These are phyloP conservation scores for Alisma plantagoaquatica DNA, from an alignment of 106 monocot genomes.

Conservation along the genomic window DNA sequence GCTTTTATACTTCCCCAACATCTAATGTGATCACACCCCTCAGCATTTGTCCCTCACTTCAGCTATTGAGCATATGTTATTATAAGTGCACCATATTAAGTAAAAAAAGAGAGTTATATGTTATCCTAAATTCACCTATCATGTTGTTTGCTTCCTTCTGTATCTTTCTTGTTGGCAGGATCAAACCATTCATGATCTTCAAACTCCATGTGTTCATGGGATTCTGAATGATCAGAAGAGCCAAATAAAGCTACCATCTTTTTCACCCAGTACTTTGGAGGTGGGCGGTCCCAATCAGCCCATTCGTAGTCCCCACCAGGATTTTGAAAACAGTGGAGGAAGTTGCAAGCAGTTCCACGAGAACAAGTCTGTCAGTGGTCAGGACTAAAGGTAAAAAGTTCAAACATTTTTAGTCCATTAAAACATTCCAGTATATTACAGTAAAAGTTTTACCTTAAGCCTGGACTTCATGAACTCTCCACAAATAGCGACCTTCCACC, in stretches of 20 bases:
- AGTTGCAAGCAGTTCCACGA: slow-evolving; percentile 89
- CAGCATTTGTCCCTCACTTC: no score
- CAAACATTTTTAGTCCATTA: not conserved
- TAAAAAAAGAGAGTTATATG: not conserved
- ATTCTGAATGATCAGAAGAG: slow-evolving; percentile 27
- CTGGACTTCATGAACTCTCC: slow-evolving; percentile 98
- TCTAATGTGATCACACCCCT: no score
- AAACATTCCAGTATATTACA: not conserved
- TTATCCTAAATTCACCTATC: not conserved
- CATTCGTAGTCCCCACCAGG: slow-evolving; percentile 99
- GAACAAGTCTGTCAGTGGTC: slow-evolving; percentile 55
- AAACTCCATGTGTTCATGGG: slow-evolving; percentile 21
- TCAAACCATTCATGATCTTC: slow-evolving; percentile 19
- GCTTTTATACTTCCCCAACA: no score
- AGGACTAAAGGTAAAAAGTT: not conserved
- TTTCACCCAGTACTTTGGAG: slow-evolving; percentile 81
- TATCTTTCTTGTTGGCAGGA: slow-evolving; percentile 15
- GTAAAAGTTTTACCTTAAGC: slow-evolving; percentile 44
- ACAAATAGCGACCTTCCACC: slow-evolving; percentile 97
- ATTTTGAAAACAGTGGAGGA: slow-evolving; percentile 94
- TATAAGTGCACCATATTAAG: not conserved
- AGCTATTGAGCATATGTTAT: no score
- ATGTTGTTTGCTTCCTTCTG: slow-evolving; percentile 25
- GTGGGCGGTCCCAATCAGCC: slow-evolving; percentile 98
- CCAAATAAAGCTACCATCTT: slow-evolving; percentile 90